Conservation (phyloP, 257 asterid genomes). For the Plantago ovata region DNA sequence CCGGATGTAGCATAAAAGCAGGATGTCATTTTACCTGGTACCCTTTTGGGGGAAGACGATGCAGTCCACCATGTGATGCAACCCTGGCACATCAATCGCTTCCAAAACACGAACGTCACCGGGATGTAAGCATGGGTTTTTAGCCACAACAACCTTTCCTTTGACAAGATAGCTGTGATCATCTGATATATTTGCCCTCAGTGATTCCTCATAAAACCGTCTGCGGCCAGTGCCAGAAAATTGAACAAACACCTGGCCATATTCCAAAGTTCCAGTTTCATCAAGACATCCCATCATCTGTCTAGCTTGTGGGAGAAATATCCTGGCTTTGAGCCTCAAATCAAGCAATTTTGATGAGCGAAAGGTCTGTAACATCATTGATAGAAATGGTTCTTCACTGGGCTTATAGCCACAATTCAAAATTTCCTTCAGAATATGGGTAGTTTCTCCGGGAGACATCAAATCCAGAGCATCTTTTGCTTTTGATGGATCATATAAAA, state of each 20-base stretch:
- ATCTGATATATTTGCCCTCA: conserved; percentile 17
- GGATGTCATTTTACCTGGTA: conserved; percentile 41
- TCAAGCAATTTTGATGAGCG: conserved; percentile 70
- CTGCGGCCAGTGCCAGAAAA: conserved; percentile 40
- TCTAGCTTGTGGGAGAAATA: conserved; percentile 65
- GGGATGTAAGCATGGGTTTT: conserved; percentile 94
- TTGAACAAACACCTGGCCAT: conserved; percentile 86
- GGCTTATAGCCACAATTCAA: conserved; percentile 86
- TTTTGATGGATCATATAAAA: conserved; percentile 55
- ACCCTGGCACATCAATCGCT: conserved; percentile 52
- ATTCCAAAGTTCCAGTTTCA: conserved; percentile 66
- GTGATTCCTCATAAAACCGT: conserved; percentile 29
- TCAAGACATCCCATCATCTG: conserved; percentile 94
- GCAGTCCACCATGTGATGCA: conserved; percentile 91
- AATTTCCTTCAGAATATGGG: conserved; percentile 73
- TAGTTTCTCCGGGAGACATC: conserved; percentile 84
- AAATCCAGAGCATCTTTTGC: conserved; percentile 75
- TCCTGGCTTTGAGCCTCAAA: conserved; percentile 54
- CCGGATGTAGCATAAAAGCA: too few relatives aligned
- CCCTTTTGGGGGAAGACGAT: conserved; percentile 83
- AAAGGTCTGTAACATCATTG: conserved; percentile 83
- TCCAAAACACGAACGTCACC: conserved; percentile 80
- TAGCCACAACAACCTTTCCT: conserved; percentile 73
- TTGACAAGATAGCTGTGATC: conserved; percentile 21
- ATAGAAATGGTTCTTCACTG: conserved; percentile 71